Conservation (phyloP, 192 early-diverging fungal species). For the Geosiphon pyriformis region DNA sequence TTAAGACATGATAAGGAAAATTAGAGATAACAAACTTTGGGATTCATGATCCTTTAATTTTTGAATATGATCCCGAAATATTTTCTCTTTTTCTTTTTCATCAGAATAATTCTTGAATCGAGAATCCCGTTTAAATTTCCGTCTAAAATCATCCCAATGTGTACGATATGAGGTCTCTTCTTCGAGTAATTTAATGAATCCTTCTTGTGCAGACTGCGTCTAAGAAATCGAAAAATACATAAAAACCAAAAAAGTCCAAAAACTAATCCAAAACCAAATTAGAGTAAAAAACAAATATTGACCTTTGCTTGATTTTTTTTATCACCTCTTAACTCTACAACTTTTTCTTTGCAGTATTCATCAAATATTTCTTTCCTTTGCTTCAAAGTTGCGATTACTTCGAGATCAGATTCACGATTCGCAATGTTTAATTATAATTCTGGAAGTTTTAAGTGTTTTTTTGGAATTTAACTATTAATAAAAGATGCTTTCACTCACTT, state of each 20-base stretch:
- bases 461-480: not conserved
- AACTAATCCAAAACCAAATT: constrained; percentile 9
- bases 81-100: constrained; percentile 52
- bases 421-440: too few species aligned
- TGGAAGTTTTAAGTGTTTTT: constrained; percentile 19
- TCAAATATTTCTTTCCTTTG: constrained; percentile 64
- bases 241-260: constrained; percentile 10
- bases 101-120: constrained; percentile 53
- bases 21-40: constrained; percentile 23
- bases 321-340: constrained; percentile 48
- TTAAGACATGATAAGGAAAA: too few species aligned
- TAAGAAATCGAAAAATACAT: constrained; percentile 18
- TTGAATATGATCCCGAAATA: constrained; percentile 63
- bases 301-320: constrained; percentile 37
- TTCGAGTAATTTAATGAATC: constrained; percentile 53
- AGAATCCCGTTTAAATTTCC: constrained; percentile 61
- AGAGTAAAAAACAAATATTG: constrained; percentile 3
- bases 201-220: constrained; percentile 45
- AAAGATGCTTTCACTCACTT: constrained; percentile 30
- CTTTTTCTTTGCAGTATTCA: constrained; percentile 62
- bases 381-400: constrained; percentile 44
- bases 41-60: constrained; percentile 29
- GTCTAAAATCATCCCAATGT: constrained; percentile 68
- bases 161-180: constrained; percentile 46
- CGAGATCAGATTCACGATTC: constrained; percentile 15